Evolutionary conservation across 208 protist genomes (phyloP).

Genomic region (Novymonas esmeraldas): DNA sequence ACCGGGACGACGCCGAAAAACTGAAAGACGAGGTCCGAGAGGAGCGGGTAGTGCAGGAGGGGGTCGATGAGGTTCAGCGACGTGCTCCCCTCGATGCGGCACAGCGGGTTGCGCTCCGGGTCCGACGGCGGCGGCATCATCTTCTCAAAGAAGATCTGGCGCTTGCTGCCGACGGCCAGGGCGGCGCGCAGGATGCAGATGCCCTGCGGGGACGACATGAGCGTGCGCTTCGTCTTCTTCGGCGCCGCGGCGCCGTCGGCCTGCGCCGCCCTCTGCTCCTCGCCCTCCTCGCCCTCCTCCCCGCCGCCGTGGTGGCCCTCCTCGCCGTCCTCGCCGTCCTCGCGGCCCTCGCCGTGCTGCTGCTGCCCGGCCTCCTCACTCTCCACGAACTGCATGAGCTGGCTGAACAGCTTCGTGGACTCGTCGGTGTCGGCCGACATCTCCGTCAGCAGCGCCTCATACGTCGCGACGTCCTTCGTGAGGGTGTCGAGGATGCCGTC

Average conservation of each 20-base stretch:
- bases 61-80: conserved; percentile 43
- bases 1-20: conserved; percentile 54
- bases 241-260: neutral
- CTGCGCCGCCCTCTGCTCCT: conserved; percentile 6
- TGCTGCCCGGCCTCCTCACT: conserved; percentile 18
- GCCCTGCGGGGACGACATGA: conserved; percentile 52
- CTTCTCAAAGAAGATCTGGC: conserved; percentile 60
- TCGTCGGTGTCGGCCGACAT: conserved; percentile 52
- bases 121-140: conserved; percentile 28
- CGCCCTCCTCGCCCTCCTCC: conserved; percentile 19
- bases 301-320: conserved; percentile 11
- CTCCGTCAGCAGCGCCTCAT: conserved; percentile 38
- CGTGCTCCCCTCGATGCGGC: conserved; percentile 29
- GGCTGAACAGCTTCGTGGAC: conserved; percentile 52
- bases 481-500: conserved; percentile 42
- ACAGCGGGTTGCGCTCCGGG: conserved; percentile 24
- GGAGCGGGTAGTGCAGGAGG: conserved; percentile 60
- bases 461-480: conserved; percentile 40
- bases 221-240: conserved; percentile 17
- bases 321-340: conserved; percentile 16
- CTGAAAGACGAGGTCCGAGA: conserved; percentile 58
- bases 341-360: conserved; percentile 12
- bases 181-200: conserved; percentile 51
- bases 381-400: conserved; percentile 24
- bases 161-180: conserved; percentile 40